Evolutionary conservation across 164 flowering plant genomes (phyloP).

Genomic region (Stephania cephalantha): DNA sequence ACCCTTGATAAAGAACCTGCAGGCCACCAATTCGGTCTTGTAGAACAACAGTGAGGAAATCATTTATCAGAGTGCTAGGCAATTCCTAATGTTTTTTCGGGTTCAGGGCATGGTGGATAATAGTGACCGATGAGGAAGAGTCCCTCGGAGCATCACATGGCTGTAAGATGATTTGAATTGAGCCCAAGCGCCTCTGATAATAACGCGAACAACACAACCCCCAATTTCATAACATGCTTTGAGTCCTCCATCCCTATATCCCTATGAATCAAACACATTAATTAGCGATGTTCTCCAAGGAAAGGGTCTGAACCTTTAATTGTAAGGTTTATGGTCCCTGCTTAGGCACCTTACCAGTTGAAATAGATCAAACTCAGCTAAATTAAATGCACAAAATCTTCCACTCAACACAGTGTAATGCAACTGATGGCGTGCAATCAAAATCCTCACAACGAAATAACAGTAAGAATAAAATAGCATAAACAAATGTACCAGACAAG

Average conservation of each 20-base stretch:
- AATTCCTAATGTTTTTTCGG: constrained; percentile 20
- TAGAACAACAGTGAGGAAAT: constrained; percentile 22
- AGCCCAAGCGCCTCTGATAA: constrained; percentile 37
- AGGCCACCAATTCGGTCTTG: constrained; percentile 28
- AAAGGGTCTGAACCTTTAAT: too few relatives aligned
- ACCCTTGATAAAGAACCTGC: constrained; percentile 16
- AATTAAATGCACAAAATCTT: too few relatives aligned
- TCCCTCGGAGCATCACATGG: constrained; percentile 18
- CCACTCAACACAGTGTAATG: too few relatives aligned
- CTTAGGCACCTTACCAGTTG: too few relatives aligned
- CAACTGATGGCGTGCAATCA: too few relatives aligned
- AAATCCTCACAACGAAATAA: too few relatives aligned
- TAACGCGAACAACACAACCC: constrained; percentile 15
- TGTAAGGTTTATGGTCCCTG: too few relatives aligned
- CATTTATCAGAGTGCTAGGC: constrained; percentile 26
- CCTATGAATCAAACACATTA: not conserved
- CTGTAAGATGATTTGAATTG: constrained; percentile 13
- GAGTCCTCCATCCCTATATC: constrained; percentile 20
- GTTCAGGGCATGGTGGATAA: constrained; percentile 29
- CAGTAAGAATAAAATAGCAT: too few relatives aligned
- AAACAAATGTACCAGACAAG: too few relatives aligned
- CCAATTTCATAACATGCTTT: constrained; percentile 12
- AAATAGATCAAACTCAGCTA: too few relatives aligned
- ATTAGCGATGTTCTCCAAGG: too few relatives aligned
- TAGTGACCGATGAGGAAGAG: not conserved